These are phyloP conservation scores for Diophrys appendiculata DNA, from an alignment of 73 alveolate genomes.

Conservation along the genomic window DNA sequence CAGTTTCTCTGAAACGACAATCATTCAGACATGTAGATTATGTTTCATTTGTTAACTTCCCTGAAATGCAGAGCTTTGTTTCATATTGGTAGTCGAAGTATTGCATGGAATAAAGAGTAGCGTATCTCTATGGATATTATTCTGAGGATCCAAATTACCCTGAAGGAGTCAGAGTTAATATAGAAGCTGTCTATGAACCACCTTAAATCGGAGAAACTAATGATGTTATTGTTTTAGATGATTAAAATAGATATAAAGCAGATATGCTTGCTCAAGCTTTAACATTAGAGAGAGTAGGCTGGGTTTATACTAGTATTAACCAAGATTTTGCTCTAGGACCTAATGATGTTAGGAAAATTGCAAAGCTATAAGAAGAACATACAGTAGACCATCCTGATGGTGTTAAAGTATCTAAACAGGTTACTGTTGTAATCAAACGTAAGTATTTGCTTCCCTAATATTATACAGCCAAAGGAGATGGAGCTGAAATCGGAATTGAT, in stretches of 20 bases:
- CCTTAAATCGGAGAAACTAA: conserved; percentile 92
- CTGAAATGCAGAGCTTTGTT: conserved; percentile 87
- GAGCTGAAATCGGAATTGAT: conserved; percentile 87
- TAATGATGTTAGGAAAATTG: conserved; percentile 92
- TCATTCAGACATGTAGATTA: conserved; percentile 97
- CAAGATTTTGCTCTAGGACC: conserved; percentile 90
- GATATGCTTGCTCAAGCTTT: conserved; percentile 88
- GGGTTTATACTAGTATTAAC: conserved; percentile 94
- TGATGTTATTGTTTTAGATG: conserved; percentile 76
- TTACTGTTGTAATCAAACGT: conserved; percentile 77
- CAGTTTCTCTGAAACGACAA: conserved; percentile 92
- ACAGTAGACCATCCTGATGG: conserved; percentile 93
- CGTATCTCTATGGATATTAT: conserved; percentile 97
- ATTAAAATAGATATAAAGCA: conserved; percentile 67
- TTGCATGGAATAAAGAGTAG: conserved; percentile 90
- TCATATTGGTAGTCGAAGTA: conserved; percentile 85
- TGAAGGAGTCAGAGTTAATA: conserved; percentile 96
- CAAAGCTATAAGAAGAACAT: conserved; percentile 84
- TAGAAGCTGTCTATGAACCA: conserved; percentile 97
- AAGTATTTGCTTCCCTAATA: too few species aligned
- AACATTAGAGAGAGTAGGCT: conserved; percentile 94
- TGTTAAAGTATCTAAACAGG: conserved; percentile 84
- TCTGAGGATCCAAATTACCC: conserved; percentile 96
- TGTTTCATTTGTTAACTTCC: conserved; percentile 93
- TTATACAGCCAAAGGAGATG: conserved; percentile 77